Evolutionary conservation across 2,329 filamentous ascomycete species (phyloP).

Genomic region (Cercospora janseana): DNA sequence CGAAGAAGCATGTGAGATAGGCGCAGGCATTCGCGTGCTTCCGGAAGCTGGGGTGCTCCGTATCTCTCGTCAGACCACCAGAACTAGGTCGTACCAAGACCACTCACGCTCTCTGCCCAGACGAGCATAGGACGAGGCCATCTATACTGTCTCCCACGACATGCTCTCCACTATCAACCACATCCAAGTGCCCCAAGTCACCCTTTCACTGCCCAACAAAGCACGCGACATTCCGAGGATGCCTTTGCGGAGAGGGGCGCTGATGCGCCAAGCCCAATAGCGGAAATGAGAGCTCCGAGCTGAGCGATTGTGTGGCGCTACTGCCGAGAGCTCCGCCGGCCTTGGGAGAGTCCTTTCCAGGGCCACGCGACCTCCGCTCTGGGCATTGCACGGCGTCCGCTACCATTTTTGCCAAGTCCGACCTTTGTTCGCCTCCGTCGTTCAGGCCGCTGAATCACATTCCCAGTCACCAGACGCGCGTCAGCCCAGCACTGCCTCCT

Average conservation of each 20-base stretch:
- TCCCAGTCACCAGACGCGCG: slow-evolving; percentile 6
- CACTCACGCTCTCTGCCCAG: neutral
- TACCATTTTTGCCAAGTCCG: slow-evolving; percentile 8
- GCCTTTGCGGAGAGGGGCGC: neutral
- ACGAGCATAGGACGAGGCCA: neutral
- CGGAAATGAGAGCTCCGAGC: slow-evolving; percentile 8
- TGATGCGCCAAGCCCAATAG: slow-evolving; percentile 12
- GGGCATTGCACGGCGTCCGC: slow-evolving; percentile 17
- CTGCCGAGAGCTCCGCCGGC: slow-evolving; percentile 11
- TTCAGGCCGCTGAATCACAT: neutral
- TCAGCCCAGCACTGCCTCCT: slow-evolving; percentile 17
- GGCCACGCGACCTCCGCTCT: slow-evolving; percentile 18
- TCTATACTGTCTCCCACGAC: neutral
- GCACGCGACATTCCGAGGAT: neutral
- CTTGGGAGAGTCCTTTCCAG: slow-evolving; percentile 13
- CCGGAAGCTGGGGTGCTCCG: slow-evolving; percentile 12
- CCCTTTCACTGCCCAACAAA: no score
- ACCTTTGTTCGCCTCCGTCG: slow-evolving; percentile 1
- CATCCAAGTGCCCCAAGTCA: no score
- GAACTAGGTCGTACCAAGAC: neutral
- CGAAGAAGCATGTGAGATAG: no score
- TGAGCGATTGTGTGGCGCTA: no score
- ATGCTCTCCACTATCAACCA: no score
- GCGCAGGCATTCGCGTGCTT: neutral
- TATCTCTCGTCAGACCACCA: slow-evolving; percentile 5